Evolutionary conservation across 495 filamentous ascomycete genomes (phyloP).

Genomic region (Neurospora discreta): DNA sequence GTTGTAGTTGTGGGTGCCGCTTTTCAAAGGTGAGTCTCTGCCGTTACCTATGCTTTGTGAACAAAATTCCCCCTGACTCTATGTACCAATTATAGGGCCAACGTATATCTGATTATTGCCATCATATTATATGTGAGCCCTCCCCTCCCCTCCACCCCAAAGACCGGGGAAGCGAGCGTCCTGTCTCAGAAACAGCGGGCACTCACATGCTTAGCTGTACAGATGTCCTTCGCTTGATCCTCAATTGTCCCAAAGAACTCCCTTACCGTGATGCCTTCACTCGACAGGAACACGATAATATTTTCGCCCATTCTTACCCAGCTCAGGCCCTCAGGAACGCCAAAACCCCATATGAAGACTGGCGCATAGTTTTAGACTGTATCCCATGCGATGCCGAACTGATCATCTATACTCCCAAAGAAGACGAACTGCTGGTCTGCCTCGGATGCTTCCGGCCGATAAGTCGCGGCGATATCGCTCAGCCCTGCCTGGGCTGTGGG

Average conservation of each 20-base stretch:
- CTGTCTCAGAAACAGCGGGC: not conserved
- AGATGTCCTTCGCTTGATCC: not conserved
- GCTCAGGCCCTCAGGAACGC: not conserved
- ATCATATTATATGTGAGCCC: not conserved
- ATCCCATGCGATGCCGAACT: not conserved
- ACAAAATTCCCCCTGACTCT: not conserved
- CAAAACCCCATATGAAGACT: not conserved
- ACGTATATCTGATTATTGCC: not conserved
- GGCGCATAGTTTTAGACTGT: not conserved
- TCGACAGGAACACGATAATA: not conserved
- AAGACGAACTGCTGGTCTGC: not conserved
- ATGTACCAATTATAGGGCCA: not conserved
- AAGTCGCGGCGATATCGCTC: not conserved
- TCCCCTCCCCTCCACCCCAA: not conserved
- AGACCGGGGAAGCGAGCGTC: not conserved
- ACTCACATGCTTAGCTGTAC: not conserved
- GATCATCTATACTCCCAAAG: not conserved
- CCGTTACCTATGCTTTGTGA: not conserved
- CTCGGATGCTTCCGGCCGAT: not conserved
- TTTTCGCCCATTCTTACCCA: not conserved
- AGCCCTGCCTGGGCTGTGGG: not conserved
- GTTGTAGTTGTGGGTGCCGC: not conserved
- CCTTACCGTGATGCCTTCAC: not conserved
- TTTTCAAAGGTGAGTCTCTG: not conserved
- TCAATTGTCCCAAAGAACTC: not conserved